These are phyloP conservation scores for Stephania yunnanensis DNA, from an alignment of 164 flowering plant species.

Conservation along the genomic window DNA sequence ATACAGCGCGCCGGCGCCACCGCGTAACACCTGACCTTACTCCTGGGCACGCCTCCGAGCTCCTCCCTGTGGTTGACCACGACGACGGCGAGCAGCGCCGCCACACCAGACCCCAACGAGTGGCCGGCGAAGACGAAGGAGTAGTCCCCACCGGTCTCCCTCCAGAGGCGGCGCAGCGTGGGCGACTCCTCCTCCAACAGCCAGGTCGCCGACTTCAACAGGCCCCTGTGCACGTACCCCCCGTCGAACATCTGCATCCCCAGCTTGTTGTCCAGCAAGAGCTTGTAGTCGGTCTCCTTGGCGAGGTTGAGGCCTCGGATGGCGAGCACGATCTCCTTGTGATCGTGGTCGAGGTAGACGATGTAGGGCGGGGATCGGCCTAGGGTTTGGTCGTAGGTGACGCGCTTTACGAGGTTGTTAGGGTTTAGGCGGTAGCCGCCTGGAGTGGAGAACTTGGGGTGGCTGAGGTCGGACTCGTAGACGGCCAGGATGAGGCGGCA, in stretches of 20 bases:
- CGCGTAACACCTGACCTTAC: conserved; percentile 48
- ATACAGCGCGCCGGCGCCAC: conserved; percentile 90
- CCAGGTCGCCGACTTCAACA: conserved; percentile 77
- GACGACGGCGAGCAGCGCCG: conserved; percentile 52
- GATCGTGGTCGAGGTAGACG: conserved; percentile 65
- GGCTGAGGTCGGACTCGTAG: conserved; percentile 61
- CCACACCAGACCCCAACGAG: conserved; percentile 85
- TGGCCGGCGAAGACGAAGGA: conserved; percentile 69
- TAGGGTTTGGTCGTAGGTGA: conserved; percentile 52
- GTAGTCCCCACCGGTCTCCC: conserved; percentile 40
- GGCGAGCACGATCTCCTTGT: conserved; percentile 62
- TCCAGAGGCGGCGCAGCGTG: conserved; percentile 47
- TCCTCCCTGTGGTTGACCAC: conserved; percentile 51
- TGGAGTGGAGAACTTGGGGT: conserved; percentile 49
- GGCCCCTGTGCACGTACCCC: conserved; percentile 77
- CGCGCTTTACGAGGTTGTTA: conserved; percentile 60
- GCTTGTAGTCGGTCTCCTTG: conserved; percentile 72
- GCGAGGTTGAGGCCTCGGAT: conserved; percentile 73
- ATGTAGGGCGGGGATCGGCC: conserved; percentile 77
- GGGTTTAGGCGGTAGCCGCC: conserved; percentile 60
- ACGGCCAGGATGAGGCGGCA: conserved; percentile 78
- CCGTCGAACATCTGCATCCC: conserved; percentile 87
- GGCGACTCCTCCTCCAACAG: conserved; percentile 56
- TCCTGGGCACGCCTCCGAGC: conserved; percentile 60
- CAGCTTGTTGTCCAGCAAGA: conserved; percentile 53